These are phyloP conservation scores for Coniochaeta ligniaria DNA, from an alignment of 2,329 filamentous ascomycete species.

Conservation along the genomic window DNA sequence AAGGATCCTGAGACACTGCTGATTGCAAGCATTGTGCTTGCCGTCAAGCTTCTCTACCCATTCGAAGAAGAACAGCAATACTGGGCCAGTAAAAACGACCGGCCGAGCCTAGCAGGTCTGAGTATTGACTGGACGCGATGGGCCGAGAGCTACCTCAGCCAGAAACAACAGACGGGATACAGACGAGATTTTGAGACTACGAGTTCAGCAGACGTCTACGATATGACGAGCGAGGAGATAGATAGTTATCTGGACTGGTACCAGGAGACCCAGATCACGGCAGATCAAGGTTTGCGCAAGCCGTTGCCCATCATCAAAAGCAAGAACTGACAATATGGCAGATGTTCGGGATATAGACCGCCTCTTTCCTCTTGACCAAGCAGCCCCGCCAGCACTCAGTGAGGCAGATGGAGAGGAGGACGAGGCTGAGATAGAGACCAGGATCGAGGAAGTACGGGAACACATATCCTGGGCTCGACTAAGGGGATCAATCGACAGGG, in stretches of 20 bases:
- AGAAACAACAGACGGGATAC: conserved; percentile 14
- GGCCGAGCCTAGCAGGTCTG: conserved; percentile 34
- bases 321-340: conserved; percentile 4
- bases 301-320: background rate
- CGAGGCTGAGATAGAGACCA: conserved; percentile 13
- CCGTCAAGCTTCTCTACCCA: conserved; percentile 73
- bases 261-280: conserved; percentile 52
- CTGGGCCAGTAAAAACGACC: conserved; percentile 43
- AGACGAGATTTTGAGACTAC: conserved; percentile 18
- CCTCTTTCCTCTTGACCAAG: conserved; percentile 12
- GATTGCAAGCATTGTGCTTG: conserved; percentile 62
- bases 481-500: conserved; percentile 1
- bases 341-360: conserved; percentile 13
- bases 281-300: background rate
- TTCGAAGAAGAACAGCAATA: conserved; percentile 53
- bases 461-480: conserved; percentile 10
- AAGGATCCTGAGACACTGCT: conserved; percentile 71
- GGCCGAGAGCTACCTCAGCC: conserved; percentile 38
- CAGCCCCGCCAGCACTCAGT: conserved; percentile 2
- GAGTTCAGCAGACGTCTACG: conserved; percentile 20
- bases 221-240: conserved; percentile 51
- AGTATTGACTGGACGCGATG: conserved; percentile 68
- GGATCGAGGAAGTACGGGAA: conserved; percentile 15
- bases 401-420: conserved; percentile 12
- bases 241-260: conserved; percentile 79